Base-by-base conservation (phyloP, 2,329 filamentous ascomycete species). In the Exserohilum turcica region DNA sequence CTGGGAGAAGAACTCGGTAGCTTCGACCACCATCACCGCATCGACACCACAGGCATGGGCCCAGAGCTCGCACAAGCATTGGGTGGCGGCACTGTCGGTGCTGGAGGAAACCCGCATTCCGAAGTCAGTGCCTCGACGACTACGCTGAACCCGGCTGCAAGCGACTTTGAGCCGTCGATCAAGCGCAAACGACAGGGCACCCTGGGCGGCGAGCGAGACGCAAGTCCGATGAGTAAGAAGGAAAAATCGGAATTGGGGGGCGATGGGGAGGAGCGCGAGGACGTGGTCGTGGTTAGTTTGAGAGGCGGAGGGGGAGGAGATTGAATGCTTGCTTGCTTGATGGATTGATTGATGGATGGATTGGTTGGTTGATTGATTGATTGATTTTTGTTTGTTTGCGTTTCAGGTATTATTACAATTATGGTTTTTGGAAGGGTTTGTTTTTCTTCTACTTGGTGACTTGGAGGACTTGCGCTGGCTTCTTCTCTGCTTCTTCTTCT, bases 171-270 rank as follows among this genome's bases (percentile, higher is more conserved):
- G 19, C 52, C 56, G 1, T 38, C 48, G 4, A 36, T n/a, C 3
- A 73, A 73, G 52, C 63, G 71, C 39, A 73, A 71, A 57, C 65
- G 71, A 27, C 53, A 59, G 33, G 64, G 48, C 21, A 65, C 64
- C 2, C 10, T 69, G 27, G 61, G 63, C 7, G 55, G 42, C 5
- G 62, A 63, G n/a, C 45, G 60, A 31, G 57, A 48, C 12, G 48
- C 43, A 24, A 70, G 63, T 35, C 66, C 65, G 12, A 31, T 57
- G 40, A 56, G 52, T 15, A 72, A 72, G 59, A 69, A 63, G 50
- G 63, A 65, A 52, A 64, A 57, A 36, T 57, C 56, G 16, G 46
- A 39, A 13, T 28, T 49, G 37, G 7, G 21, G 4, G 21, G 21
- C 4, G 21, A 24, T 24, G 40, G 12, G 5, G 33, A 28, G n/a